Evolutionary conservation across 2,329 filamentous ascomycete species (phyloP).

Genomic region (Amylocarpus encephaloides): DNA sequence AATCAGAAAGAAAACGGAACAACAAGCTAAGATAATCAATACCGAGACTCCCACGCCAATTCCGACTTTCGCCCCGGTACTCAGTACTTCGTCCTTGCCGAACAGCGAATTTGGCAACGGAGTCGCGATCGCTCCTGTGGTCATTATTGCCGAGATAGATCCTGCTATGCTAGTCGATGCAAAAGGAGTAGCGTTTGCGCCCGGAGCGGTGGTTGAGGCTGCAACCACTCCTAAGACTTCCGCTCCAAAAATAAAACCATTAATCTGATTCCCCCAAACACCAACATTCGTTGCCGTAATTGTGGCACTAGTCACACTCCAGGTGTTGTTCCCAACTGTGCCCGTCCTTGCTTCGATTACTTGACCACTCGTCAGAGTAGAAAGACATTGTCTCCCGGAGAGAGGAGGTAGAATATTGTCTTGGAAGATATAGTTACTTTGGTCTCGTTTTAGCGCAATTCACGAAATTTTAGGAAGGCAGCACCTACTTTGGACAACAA

Average conservation of each 20-base stretch:
- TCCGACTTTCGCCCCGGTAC: neutral
- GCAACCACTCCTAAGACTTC: no score
- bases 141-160: neutral
- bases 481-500: constrained; percentile 6
- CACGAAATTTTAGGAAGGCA: no score
- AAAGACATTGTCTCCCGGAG: constrained; percentile 1
- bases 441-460: no score
- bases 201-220: no score
- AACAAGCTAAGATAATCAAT: neutral
- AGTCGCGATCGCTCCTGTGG: neutral
- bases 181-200: neutral
- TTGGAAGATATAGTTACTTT: neutral
- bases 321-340: neutral
- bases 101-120: neutral
- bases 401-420: constrained; percentile 1
- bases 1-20: neutral
- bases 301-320: neutral
- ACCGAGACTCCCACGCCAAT: neutral
- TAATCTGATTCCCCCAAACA: constrained; percentile 4
- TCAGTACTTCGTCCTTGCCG: neutral
- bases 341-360: constrained; percentile 4
- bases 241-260: neutral
- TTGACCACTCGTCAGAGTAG: constrained; percentile 2
- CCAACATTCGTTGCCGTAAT: constrained; percentile 2
- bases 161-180: neutral